Conservation (phyloP, 1,284 basidiomycete genomes). For the Boletus sp. region DNA sequence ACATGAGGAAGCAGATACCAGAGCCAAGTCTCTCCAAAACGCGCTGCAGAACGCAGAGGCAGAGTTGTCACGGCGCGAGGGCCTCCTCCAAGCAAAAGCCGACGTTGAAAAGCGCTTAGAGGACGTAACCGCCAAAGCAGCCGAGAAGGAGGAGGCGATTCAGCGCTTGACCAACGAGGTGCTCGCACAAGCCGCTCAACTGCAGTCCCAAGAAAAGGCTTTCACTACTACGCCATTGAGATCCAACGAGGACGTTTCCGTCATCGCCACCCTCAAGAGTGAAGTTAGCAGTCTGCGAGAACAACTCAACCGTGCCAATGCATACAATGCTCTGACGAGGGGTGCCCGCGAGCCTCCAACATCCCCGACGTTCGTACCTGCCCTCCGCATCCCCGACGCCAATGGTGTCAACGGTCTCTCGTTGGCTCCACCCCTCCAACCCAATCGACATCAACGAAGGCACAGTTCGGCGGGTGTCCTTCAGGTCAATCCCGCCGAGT, state of each 20-base stretch:
- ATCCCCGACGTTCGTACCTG: slow-evolving; percentile 82
- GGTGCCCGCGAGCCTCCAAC: slow-evolving; percentile 73
- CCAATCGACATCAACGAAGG: slow-evolving; percentile 71
- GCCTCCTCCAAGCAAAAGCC: slow-evolving; percentile 76
- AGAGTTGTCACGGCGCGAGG: slow-evolving; percentile 77
- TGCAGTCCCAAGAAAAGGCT: slow-evolving; percentile 80
- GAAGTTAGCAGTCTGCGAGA: slow-evolving; percentile 93
- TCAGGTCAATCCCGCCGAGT: slow-evolving; percentile 60
- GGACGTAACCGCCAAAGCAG: slow-evolving; percentile 73
- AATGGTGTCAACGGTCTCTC: slow-evolving; percentile 47
- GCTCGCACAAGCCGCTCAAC: slow-evolving; percentile 69
- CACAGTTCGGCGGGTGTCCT: slow-evolving; percentile 87
- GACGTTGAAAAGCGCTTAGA: slow-evolving; percentile 85
- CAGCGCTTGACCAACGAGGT: slow-evolving; percentile 82
- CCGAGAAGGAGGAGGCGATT: slow-evolving; percentile 87
- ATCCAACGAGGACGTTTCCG: slow-evolving; percentile 79
- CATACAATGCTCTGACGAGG: slow-evolving; percentile 82
- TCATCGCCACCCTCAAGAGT: slow-evolving; percentile 87
- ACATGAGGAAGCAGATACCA: slow-evolving; percentile 87
- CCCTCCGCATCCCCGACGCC: slow-evolving; percentile 60
- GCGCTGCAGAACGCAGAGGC: slow-evolving; percentile 77
- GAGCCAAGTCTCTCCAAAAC: slow-evolving; percentile 74
- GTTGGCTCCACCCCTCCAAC: slow-evolving; percentile 34
- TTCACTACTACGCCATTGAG: slow-evolving; percentile 63
- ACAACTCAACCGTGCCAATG: slow-evolving; percentile 93